Evolutionary conservation across 176 grass and related monocot species (phyloP), one percentile per base, ranked within the genome.

Genomic region (Oryza longistaminata): DNA sequence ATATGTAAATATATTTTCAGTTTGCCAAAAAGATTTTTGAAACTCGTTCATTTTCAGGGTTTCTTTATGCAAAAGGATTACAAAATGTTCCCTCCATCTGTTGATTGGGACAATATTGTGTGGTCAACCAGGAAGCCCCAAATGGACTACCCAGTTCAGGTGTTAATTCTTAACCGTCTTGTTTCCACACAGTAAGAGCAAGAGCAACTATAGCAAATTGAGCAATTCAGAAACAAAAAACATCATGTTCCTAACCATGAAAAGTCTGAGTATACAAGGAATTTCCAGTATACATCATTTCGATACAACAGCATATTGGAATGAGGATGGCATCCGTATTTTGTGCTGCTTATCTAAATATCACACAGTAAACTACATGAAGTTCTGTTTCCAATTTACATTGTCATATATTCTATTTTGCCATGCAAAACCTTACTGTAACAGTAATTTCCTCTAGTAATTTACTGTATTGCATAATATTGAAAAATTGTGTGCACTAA

Each of bases 41-140:
- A 75, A 84, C 78, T 60, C 3, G 25, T 78, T 72, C 17, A 31
- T 52, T 92, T 79, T 27, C 72, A 93, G 92, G 92, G 92, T 80
- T 91, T 94, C 76, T 94, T 94, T 68, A 88, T 94, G 92, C 92
- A 94, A 81, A 94, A 88, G 31, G 92, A 94, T 83, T 94, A 94
- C 58, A 94, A 94, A 74, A 94, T 88, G 92, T 91, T 94, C 76
- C 92, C 92, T 72, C 92, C 92, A 39, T 80, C 86, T 16, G 86
- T 94, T 49, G 84, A 94, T 22, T 94, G 92, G 92, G 88, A 93
- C 52, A 93, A 88, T 46, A 91, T 93, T 81, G 42, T 81, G 40
- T 93, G 92, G 92, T 83, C 88, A 75, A 88, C 85, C 45, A 81
- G 88, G 66, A 81, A 67, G 69, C 92, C 92, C 1, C 88, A 94